phyloP scores from a whole-genome alignment of 805 yeast species.

The Scheffersomyces ergatensis region DNA sequence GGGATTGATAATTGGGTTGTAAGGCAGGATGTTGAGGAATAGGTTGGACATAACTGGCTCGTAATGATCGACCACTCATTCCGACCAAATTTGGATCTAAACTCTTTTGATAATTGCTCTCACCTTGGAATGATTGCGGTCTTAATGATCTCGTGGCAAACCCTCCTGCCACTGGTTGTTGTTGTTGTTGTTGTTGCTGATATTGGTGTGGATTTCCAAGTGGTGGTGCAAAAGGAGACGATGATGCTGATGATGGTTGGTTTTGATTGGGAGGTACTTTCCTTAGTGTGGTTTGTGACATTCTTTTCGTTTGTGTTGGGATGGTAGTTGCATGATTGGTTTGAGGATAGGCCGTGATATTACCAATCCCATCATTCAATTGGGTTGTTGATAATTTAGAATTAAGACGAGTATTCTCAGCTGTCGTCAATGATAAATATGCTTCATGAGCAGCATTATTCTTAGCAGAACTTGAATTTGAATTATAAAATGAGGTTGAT shows the following conservation, averaged over 20 bases:
- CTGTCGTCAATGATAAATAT: constrained; percentile 67
- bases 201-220: background rate
- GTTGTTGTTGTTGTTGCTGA: constrained; percentile 3
- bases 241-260: background rate
- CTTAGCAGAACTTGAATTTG: constrained; percentile 6
- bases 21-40: constrained; percentile 39
- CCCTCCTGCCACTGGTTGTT: constrained; percentile 8
- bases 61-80: constrained; percentile 29
- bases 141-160: constrained; percentile 28
- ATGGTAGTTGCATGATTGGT: background rate
- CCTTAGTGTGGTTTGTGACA: constrained; percentile 26
- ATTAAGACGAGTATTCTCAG: constrained; percentile 74
- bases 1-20: constrained; percentile 35
- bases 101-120: constrained; percentile 3
- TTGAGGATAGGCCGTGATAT: background rate
- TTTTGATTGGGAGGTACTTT: constrained; percentile 16
- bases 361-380: constrained; percentile 18
- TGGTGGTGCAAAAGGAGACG: background rate
- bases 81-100: constrained; percentile 5
- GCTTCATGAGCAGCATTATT: constrained; percentile 56
- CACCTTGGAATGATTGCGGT: constrained; percentile 27
- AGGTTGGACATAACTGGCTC: constrained; percentile 30
- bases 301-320: constrained; percentile 10
- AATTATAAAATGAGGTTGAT: constrained; percentile 20
- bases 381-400: constrained; percentile 51